These are phyloP conservation scores for Mortierella sp. DNA, from an alignment of 371 early-diverging fungal genomes.

Conservation along the genomic window DNA sequence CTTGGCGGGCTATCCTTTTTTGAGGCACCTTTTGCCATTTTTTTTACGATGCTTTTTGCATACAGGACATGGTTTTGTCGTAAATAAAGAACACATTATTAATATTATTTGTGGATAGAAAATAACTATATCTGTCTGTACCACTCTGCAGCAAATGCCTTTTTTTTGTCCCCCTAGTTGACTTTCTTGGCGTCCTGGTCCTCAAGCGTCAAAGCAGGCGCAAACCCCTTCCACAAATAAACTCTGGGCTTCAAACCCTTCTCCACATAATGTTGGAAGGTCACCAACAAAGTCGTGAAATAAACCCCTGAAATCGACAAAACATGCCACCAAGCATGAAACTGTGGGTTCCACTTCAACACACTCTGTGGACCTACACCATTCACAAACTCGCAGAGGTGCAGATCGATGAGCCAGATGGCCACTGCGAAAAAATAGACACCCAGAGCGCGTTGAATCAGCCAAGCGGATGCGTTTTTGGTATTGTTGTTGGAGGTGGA, in stretches of 20 bases:
- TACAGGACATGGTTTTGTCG: background rate
- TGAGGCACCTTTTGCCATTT: no score
- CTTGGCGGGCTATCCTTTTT: no score
- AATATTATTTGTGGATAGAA: background rate
- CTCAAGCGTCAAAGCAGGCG: conserved; percentile 38
- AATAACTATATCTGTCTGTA: background rate
- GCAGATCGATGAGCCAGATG: conserved; percentile 53
- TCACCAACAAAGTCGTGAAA: conserved; percentile 44
- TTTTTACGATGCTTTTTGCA: background rate
- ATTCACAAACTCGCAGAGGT: conserved; percentile 53
- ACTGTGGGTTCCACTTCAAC: conserved; percentile 52
- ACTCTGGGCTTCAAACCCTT: conserved; percentile 37
- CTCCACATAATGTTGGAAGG: conserved; percentile 51
- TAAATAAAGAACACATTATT: background rate
- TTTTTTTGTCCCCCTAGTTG: background rate
- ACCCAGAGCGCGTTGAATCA: conserved; percentile 43
- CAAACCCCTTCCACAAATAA: conserved; percentile 50
- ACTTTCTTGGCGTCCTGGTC: conserved; percentile 19
- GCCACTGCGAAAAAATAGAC: conserved; percentile 44
- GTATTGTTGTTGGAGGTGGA: background rate
- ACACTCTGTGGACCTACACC: conserved; percentile 50
- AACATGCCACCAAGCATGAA: conserved; percentile 58
- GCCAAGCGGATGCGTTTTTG: conserved; percentile 33
- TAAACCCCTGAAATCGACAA: conserved; percentile 48
- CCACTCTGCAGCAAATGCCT: background rate